phyloP scores from a whole-genome alignment of 805 yeast species.

The Starmerella davenportii region DNA sequence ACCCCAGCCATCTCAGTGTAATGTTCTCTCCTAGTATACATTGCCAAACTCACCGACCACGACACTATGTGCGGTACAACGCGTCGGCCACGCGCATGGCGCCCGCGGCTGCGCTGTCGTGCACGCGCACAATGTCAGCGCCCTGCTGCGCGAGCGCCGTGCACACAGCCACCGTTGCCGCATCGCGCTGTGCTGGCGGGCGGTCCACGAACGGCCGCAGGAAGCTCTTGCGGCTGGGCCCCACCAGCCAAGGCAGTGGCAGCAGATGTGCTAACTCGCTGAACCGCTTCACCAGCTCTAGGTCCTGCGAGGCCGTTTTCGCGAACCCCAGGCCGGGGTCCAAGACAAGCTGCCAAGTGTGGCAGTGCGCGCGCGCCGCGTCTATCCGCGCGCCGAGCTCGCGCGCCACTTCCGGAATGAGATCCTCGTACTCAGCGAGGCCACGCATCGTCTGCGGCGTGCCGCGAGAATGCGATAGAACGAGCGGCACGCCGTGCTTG shows the following conservation, averaged over 20 bases:
- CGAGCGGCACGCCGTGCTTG: slow-evolving; percentile 45
- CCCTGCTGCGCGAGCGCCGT: slow-evolving; percentile 57
- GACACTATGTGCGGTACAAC: slow-evolving; percentile 38
- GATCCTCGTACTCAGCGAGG: slow-evolving; percentile 34
- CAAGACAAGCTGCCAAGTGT: slow-evolving; percentile 75
- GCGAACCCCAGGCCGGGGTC: slow-evolving; percentile 98
- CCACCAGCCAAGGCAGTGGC: slow-evolving; percentile 50
- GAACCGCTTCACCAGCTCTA: slow-evolving; percentile 35
- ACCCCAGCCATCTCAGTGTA: no score
- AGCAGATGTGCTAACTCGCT: slow-evolving; percentile 13
- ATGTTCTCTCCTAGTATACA: no score
- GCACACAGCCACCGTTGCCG: slow-evolving; percentile 61
- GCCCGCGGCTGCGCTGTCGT: slow-evolving; percentile 48
- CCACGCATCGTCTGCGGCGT: slow-evolving; percentile 52
- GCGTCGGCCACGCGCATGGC: slow-evolving; percentile 44
- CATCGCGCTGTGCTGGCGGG: slow-evolving; percentile 41
- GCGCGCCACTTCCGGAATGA: slow-evolving; percentile 40
- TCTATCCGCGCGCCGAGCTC: slow-evolving; percentile 44
- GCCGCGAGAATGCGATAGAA: slow-evolving; percentile 76
- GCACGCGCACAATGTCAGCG: slow-evolving; percentile 73
- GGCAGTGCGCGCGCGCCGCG: slow-evolving; percentile 37
- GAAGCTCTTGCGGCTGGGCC: slow-evolving; percentile 78
- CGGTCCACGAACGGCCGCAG: slow-evolving; percentile 52
- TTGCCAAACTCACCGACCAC: no score
- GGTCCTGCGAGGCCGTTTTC: slow-evolving; percentile 54